Percentiles rank a stretch among this genome's conserved stretches.
phyloP scores from a whole-genome alignment of 768 basidiomycete genomes.

The Suillus brevipes region DNA sequence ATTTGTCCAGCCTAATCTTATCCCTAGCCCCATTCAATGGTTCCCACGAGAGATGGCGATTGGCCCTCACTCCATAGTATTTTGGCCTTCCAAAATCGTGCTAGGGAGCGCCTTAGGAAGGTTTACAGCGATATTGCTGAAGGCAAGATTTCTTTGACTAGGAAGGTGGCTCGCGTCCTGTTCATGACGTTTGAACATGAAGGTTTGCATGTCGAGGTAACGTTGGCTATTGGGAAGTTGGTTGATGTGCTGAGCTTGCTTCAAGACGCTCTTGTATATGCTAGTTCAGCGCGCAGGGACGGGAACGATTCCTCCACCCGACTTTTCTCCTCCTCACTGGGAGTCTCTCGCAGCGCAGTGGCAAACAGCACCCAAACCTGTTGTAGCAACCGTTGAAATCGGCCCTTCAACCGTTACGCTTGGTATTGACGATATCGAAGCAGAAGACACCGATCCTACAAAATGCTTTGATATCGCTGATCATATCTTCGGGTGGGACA shows the following conservation, averaged over 20 bases:
- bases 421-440: slow-evolving; percentile 84
- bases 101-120: slow-evolving; percentile 66
- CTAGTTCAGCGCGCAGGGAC: slow-evolving; percentile 78
- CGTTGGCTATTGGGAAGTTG: not conserved
- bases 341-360: slow-evolving; percentile 47
- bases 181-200: slow-evolving; percentile 95
- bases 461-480: slow-evolving; percentile 40
- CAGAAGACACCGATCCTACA: slow-evolving; percentile 49
- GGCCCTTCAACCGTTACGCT: slow-evolving; percentile 60
- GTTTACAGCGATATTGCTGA: slow-evolving; percentile 74
- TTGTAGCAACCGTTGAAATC: slow-evolving; percentile 49
- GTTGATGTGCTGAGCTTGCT: slow-evolving; percentile 5
- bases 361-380: slow-evolving; percentile 45
- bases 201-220: slow-evolving; percentile 78
- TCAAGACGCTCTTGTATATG: slow-evolving; percentile 89
- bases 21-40: slow-evolving; percentile 80
- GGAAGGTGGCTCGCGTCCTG: slow-evolving; percentile 74
- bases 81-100: slow-evolving; percentile 74
- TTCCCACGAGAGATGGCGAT: slow-evolving; percentile 75
- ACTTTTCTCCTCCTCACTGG: slow-evolving; percentile 77
- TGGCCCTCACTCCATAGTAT: slow-evolving; percentile 82
- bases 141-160: slow-evolving; percentile 49
- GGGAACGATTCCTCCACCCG: slow-evolving; percentile 77
- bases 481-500: slow-evolving; percentile 94
- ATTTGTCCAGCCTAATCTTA: slow-evolving; percentile 4